These are phyloP conservation scores for Cladosporium phlei DNA, from an alignment of 2,329 filamentous ascomycete species.

Conservation along the genomic window DNA sequence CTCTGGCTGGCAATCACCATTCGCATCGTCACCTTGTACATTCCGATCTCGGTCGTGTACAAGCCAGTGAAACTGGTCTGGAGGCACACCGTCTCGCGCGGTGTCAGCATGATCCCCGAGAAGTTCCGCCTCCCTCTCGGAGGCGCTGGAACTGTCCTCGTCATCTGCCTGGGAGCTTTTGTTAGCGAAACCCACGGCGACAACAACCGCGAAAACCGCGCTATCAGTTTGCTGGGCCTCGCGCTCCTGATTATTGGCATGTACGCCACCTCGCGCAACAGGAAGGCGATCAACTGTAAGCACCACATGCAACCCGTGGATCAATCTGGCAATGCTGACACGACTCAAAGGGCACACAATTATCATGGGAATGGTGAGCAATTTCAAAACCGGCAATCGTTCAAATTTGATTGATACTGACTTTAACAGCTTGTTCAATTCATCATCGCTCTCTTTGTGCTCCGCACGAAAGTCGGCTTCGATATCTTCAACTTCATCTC, in stretches of 20 bases:
- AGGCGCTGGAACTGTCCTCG: constrained; percentile 59
- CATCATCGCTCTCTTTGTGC: constrained; percentile 80
- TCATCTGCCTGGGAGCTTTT: constrained; percentile 75
- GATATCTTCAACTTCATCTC: constrained; percentile 92
- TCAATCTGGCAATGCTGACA: constrained; percentile 24
- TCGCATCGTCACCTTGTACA: constrained; percentile 68
- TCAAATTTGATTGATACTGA: background rate
- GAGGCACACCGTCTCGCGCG: constrained; percentile 57
- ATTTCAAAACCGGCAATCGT: background rate
- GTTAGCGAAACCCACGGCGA: constrained; percentile 59
- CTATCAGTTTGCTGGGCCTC: constrained; percentile 75
- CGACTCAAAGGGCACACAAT: constrained; percentile 44
- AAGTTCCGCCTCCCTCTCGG: constrained; percentile 60
- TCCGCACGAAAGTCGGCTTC: constrained; percentile 72
- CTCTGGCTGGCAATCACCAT: constrained; percentile 71
- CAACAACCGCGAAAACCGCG: constrained; percentile 71
- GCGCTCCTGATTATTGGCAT: constrained; percentile 63
- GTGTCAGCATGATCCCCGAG: constrained; percentile 61
- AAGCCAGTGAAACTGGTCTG: constrained; percentile 64
- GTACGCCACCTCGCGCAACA: constrained; percentile 66
- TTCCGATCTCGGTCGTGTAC: constrained; percentile 63
- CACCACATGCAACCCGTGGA: too few species aligned
- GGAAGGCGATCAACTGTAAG: constrained; percentile 45
- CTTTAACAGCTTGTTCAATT: constrained; percentile 62
- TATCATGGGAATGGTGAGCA: constrained; percentile 67